Evolutionary conservation across 192 early-diverging fungal genomes (phyloP).

Genomic region (Entomortierella chlamydospora): DNA sequence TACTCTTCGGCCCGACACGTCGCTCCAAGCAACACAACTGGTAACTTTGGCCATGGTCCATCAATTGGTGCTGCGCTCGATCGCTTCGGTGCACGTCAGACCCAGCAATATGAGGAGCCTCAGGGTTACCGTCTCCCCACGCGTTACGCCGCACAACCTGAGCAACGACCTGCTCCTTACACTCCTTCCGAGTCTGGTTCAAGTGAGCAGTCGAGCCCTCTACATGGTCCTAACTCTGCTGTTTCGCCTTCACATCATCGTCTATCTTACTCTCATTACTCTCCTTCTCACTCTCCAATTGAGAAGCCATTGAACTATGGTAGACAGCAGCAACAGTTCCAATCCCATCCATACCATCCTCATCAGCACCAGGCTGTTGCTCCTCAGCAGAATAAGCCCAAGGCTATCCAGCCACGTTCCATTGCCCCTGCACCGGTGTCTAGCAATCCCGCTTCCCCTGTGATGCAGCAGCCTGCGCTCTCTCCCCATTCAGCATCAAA

Average conservation of each 20-base stretch:
- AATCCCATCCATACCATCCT: slow-evolving; percentile 12
- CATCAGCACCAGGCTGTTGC: slow-evolving; percentile 2
- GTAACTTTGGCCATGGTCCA: slow-evolving; percentile 52
- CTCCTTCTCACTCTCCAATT: slow-evolving; percentile 27
- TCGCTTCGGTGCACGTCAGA: slow-evolving; percentile 26
- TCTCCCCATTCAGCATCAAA: slow-evolving; percentile 24
- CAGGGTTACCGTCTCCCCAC: slow-evolving; percentile 34
- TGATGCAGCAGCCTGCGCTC: slow-evolving; percentile 4
- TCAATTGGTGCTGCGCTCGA: slow-evolving; percentile 38
- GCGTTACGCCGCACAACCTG: slow-evolving; percentile 38
- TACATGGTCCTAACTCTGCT: neutral
- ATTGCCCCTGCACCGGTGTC: slow-evolving; percentile 46
- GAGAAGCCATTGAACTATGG: slow-evolving; percentile 18
- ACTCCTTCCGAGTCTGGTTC: slow-evolving; percentile 14
- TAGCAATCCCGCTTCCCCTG: slow-evolving; percentile 17
- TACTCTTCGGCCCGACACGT: slow-evolving; percentile 51
- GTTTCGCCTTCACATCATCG: slow-evolving; percentile 12
- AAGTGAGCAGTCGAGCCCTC: slow-evolving; percentile 27
- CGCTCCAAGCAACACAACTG: slow-evolving; percentile 49
- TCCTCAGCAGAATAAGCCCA: slow-evolving; percentile 16
- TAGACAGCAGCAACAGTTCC: slow-evolving; percentile 4
- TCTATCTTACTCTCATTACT: slow-evolving; percentile 9
- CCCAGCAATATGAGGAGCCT: slow-evolving; percentile 19
- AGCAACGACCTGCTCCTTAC: slow-evolving; percentile 30
- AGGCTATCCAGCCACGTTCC: slow-evolving; percentile 45